Conservation (phyloP, 139 green algal species). For the Ettlia oleoabundans region DNA sequence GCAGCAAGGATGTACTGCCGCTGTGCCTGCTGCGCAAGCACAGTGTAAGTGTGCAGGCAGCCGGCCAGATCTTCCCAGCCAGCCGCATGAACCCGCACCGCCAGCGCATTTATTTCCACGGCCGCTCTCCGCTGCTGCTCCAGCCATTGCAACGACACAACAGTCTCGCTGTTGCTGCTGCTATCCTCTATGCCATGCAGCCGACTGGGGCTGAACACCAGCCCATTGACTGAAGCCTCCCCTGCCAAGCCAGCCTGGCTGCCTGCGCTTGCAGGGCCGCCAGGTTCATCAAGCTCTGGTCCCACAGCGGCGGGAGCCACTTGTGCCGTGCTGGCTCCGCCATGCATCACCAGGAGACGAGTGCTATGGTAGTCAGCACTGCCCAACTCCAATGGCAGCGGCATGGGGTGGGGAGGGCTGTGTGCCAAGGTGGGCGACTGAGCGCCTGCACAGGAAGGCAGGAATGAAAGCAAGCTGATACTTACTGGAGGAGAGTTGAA, state of each 20-base stretch:
- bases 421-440: constrained; percentile 10
- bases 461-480: no score
- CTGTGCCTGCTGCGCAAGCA: constrained; percentile 27
- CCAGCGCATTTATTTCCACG: background rate
- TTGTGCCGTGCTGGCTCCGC: background rate
- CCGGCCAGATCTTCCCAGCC: constrained; percentile 33
- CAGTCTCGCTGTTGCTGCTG: background rate
- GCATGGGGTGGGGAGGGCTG: background rate
- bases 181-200: no score
- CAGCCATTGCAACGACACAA: background rate
- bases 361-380: background rate
- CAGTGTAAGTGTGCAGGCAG: constrained; percentile 39
- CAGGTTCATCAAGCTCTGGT: background rate
- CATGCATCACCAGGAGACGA: constrained; percentile 20
- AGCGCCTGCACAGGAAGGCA: background rate
- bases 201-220: background rate
- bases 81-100: background rate
- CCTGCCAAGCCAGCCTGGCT: background rate
- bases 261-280: background rate
- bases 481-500: no score
- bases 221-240: background rate
- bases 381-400: constrained; percentile 27
- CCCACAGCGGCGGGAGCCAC: background rate
- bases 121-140: background rate
- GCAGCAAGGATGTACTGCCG: background rate